Evolutionary conservation across 2,329 filamentous ascomycete genomes (phyloP).

Genomic region (Thermothelomyces thermophilus): DNA sequence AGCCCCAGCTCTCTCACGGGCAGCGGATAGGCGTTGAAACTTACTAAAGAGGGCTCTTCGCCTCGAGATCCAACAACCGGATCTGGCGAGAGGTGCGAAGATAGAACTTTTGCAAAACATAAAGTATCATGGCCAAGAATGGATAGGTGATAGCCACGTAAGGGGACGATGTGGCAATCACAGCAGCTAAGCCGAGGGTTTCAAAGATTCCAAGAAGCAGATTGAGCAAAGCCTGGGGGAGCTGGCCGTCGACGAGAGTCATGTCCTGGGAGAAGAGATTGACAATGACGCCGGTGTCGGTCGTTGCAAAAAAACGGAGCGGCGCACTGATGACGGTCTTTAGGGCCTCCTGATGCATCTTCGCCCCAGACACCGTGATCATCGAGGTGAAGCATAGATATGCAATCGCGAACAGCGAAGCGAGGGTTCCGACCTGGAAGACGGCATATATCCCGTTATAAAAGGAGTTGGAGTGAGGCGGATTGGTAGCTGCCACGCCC

Average conservation of each 20-base stretch:
- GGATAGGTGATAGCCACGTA: slow-evolving; percentile 41
- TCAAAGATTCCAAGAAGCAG: slow-evolving; percentile 22
- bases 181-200: slow-evolving; percentile 25
- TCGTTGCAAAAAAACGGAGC: slow-evolving; percentile 31
- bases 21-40: slow-evolving; percentile 7
- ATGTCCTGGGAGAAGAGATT: slow-evolving; percentile 40
- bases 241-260: slow-evolving; percentile 33
- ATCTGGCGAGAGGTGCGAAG: slow-evolving; percentile 55
- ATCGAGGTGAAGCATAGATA: slow-evolving; percentile 21
- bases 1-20: background rate
- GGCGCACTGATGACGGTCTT: slow-evolving; percentile 30
- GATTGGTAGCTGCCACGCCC: slow-evolving; percentile 11
- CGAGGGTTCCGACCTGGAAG: slow-evolving; percentile 21
- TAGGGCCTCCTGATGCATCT: slow-evolving; percentile 28
- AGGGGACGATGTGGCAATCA: slow-evolving; percentile 27
- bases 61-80: slow-evolving; percentile 54
- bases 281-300: slow-evolving; percentile 31
- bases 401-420: slow-evolving; percentile 21
- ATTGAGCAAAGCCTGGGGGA: slow-evolving; percentile 30
- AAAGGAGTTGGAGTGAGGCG: slow-evolving; percentile 22
- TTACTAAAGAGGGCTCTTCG: slow-evolving; percentile 52
- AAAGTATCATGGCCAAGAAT: slow-evolving; percentile 40
- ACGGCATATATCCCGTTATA: slow-evolving; percentile 29
- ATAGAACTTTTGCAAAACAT: slow-evolving; percentile 50
- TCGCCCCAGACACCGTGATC: slow-evolving; percentile 21